Evolutionary conservation across 305 asterid species (phyloP).

Genomic region (Fraxinus latifolia): DNA sequence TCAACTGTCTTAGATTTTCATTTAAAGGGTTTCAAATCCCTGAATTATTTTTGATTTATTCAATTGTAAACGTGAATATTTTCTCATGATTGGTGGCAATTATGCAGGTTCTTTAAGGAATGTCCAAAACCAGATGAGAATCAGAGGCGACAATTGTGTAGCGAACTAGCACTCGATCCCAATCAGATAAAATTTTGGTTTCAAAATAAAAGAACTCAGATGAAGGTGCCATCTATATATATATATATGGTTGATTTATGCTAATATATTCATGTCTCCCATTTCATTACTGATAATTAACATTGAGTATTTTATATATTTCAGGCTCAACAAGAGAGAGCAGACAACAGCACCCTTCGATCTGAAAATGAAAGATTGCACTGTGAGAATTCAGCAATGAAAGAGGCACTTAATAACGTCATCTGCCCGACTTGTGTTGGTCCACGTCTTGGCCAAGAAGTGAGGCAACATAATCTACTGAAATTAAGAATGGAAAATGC

Average conservation of each 20-base stretch:
- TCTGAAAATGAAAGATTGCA: slow-evolving; percentile 51
- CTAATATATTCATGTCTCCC: not conserved
- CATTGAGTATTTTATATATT: not conserved
- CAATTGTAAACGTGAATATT: not conserved
- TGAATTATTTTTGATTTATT: not conserved
- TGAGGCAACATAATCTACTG: slow-evolving; percentile 36
- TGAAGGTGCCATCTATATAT: slow-evolving; percentile 40
- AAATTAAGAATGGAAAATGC: slow-evolving; percentile 51
- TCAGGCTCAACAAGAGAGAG: slow-evolving; percentile 56
- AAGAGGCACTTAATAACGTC: slow-evolving; percentile 38
- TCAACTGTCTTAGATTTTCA: not conserved
- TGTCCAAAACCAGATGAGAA: slow-evolving; percentile 64
- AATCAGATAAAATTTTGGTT: slow-evolving; percentile 75
- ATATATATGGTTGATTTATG: not conserved
- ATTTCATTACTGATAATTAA: not conserved
- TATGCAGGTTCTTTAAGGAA: slow-evolving; percentile 56
- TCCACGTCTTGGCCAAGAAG: slow-evolving; percentile 37
- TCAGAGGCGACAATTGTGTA: slow-evolving; percentile 56
- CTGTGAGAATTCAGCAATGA: slow-evolving; percentile 59
- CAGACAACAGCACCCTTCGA: slow-evolving; percentile 50
- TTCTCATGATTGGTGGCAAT: not conserved
- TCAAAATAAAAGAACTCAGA: slow-evolving; percentile 75
- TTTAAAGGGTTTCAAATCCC: not conserved
- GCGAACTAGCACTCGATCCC: slow-evolving; percentile 56
- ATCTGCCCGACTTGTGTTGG: slow-evolving; percentile 46